Conservation (phyloP, 768 basidiomycete genomes). For the Pleurotus djamor region DNA sequence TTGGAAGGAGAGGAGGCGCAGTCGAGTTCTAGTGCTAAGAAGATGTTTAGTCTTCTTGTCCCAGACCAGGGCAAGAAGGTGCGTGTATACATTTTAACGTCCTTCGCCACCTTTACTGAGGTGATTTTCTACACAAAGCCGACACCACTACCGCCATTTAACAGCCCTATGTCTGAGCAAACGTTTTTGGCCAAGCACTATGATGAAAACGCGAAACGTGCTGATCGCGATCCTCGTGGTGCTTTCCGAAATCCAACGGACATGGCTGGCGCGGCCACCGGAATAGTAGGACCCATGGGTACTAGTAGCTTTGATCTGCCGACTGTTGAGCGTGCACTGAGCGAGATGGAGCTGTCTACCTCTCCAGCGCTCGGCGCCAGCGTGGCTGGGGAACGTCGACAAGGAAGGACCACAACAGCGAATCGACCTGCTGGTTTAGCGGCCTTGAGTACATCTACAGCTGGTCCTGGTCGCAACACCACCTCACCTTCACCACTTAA, state of each 20-base stretch:
- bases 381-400: conserved; percentile 17
- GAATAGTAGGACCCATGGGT: conserved; percentile 92
- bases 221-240: conserved; percentile 85
- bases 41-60: conserved; percentile 68
- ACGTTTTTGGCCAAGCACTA: conserved; percentile 89
- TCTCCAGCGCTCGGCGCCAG: conserved; percentile 30
- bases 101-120: conserved; percentile 1
- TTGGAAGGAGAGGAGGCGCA: conserved; percentile 45
- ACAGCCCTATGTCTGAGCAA: conserved; percentile 85
- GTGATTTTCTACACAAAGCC: conserved; percentile 33
- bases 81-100: conserved; percentile 16
- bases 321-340: conserved; percentile 82
- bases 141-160: conserved; percentile 69
- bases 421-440: conserved; percentile 37
- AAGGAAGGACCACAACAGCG: conserved; percentile 24
- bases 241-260: conserved; percentile 82
- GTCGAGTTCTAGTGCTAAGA: conserved; percentile 49
- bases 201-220: conserved; percentile 88
- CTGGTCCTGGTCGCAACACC: conserved; percentile 23
- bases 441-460: conserved; percentile 29
- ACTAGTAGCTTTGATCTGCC: conserved; percentile 85
- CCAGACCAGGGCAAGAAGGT: conserved; percentile 78
- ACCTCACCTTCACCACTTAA: conserved; percentile 32
- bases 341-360: conserved; percentile 75
- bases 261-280: conserved; percentile 51